Evolutionary conservation across 768 basidiomycete genomes (phyloP).

Genomic region (Collybia mongolica): DNA sequence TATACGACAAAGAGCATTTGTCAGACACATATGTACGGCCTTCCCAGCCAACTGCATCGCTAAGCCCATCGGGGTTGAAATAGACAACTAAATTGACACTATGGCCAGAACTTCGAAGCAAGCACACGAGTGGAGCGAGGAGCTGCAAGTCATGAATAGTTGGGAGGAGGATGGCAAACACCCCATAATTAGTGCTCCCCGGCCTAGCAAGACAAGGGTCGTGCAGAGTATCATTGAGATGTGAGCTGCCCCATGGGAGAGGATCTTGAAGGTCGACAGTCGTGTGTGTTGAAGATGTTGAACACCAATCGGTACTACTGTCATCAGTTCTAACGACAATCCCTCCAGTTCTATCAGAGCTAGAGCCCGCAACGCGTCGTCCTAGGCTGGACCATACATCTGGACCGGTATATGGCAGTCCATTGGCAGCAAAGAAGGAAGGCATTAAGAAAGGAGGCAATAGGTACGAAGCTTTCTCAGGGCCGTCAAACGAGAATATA

Average conservation of each 20-base stretch:
- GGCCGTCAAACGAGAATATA: constrained; percentile 24
- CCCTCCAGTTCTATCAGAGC: constrained; percentile 34
- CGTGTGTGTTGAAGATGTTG: constrained; percentile 1
- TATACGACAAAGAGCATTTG: constrained; percentile 18
- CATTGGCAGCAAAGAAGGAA: constrained; percentile 20
- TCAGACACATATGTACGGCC: constrained; percentile 7
- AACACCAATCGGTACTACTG: constrained; percentile 1
- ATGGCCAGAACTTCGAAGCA: constrained; percentile 27
- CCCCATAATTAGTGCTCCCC: constrained; percentile 10
- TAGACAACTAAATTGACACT: constrained; percentile 30
- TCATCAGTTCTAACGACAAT: constrained; percentile 23
- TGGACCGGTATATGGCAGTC: constrained; percentile 21
- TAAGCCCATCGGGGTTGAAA: constrained; percentile 1
- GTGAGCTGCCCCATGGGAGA: constrained; percentile 1
- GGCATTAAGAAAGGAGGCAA: constrained; percentile 62
- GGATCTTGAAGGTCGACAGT: constrained; percentile 7
- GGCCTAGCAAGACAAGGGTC: background rate
- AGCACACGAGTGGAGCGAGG: constrained; percentile 34
- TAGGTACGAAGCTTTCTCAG: constrained; percentile 46
- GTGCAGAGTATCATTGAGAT: background rate
- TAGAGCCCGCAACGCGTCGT: constrained; percentile 19
- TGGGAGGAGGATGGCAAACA: constrained; percentile 35
- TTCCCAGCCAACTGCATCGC: constrained; percentile 1
- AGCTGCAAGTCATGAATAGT: constrained; percentile 27
- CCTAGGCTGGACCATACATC: constrained; percentile 26